Evolutionary conservation across 78 protist genomes (phyloP), one percentile per base, ranked within the genome.

Genomic region (Dictyostelium firmibasis): DNA sequence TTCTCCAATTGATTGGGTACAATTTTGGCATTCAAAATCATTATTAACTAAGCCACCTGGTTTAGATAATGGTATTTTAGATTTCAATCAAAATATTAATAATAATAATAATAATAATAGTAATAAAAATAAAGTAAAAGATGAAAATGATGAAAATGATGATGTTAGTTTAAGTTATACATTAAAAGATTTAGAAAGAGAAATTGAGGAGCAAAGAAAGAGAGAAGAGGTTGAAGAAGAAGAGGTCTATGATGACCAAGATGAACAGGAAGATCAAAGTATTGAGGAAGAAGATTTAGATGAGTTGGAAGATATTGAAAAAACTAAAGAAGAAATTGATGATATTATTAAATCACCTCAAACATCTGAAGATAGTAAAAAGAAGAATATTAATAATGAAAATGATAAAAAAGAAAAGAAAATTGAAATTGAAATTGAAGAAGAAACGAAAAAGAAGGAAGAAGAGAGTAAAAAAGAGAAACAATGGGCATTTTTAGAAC

Each of bases 401-500:
- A 27, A 87, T 76, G n/a, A 36, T 60, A 11, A 60, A 72, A 75
- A 13, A 60, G n/a, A 47, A 29, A 13, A 79, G 50, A 70, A 53
- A 23, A 87, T 77, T 33, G n/a, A 31, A 78, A 86, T 35, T 38
- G 35, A 9, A 50, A 31, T 53, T 11, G 20, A 38, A 27, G 43
- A 41, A 44, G 35, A 50, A 81, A 4, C 20, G 20, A 27, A 41
- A 11, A 41, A 9, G 47, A 57, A 57, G 20, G 67, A 38, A 47
- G 64, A 35, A 38, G 85, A 82, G 5, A 29, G 7, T 14, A 72
- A 72, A 72, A 35, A 16, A 16, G 84, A 93, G 57, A 89, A 81
- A 38, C 38, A 50, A 33, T 93, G 96, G 96, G 96, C 93, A 50
- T 81, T 86, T 75, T 23, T 47, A 14, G 96, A 93, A 25, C 86